Conservation (phyloP, 768 basidiomycete genomes). For the Tylopilus subfusipes region DNA sequence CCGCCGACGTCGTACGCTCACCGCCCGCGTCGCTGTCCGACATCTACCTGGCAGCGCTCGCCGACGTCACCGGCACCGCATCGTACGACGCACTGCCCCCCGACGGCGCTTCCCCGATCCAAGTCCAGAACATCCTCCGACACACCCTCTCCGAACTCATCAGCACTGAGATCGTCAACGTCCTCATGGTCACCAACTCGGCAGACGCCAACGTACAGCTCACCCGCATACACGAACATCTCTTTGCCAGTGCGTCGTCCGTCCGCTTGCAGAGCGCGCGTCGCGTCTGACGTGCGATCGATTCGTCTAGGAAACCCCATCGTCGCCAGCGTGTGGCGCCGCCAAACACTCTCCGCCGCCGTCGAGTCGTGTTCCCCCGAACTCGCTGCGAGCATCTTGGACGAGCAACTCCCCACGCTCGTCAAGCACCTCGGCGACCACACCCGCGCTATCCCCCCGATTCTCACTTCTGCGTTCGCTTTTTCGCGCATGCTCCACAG, state of each 20-base stretch:
- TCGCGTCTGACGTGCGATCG: not conserved
- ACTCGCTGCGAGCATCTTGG: slow-evolving; percentile 63
- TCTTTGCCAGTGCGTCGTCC: slow-evolving; percentile 67
- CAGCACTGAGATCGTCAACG: slow-evolving; percentile 79
- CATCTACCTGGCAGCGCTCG: slow-evolving; percentile 56
- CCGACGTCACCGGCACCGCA: slow-evolving; percentile 49
- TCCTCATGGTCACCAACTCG: slow-evolving; percentile 82
- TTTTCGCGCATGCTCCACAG: slow-evolving; percentile 89
- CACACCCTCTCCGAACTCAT: slow-evolving; percentile 75
- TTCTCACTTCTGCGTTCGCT: slow-evolving; percentile 70
- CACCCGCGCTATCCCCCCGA: slow-evolving; percentile 44
- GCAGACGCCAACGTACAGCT: slow-evolving; percentile 81
- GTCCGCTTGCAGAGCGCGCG: not conserved
- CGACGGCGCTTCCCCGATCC: slow-evolving; percentile 53
- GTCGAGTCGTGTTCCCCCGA: slow-evolving; percentile 70
- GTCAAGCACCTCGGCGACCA: slow-evolving; percentile 46
- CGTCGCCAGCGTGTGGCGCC: slow-evolving; percentile 85
- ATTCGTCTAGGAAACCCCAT: slow-evolving; percentile 67
- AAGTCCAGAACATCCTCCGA: slow-evolving; percentile 74
- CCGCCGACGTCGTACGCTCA: slow-evolving; percentile 25
- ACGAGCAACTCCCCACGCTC: slow-evolving; percentile 69
- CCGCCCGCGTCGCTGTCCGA: slow-evolving; percentile 37
- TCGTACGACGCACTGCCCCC: slow-evolving; percentile 40
- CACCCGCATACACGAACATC: slow-evolving; percentile 83
- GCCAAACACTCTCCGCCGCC: slow-evolving; percentile 4